Base-by-base conservation (phyloP, 2,329 filamentous ascomycete species). In the Fonsecaea monophora region DNA sequence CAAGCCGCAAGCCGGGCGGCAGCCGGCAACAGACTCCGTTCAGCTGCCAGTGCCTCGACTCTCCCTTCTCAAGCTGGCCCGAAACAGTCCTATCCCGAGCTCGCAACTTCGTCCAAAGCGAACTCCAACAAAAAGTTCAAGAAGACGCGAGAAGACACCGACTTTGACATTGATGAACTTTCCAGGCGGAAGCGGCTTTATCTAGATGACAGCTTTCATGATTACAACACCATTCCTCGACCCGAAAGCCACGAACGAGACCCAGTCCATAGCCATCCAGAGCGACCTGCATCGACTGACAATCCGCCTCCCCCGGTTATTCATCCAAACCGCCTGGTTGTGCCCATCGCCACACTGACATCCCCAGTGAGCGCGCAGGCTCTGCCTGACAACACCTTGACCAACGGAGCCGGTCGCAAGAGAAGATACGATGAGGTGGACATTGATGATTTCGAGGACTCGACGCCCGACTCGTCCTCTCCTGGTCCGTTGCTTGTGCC, bases 361-460 rank as follows among this genome's bases (percentile, higher is more conserved):
- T 70, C 75, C 35, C 73, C 75, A 10, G 68, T 72, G 59, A 73
- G 70, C 53, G 65, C 71, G 64, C 75, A 73, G 65, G 75, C 71
- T 63, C 65, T 76, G 69, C 75, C 72, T 70, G 80, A 82, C 35
- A 81, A 82, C 64, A 80, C 82, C 9, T 38, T 72, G 30, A 63
- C 70, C 30, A 74, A 76, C 62, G 73, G 74, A 30, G 64, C 55
- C n/a, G 55, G 57, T 34, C 67, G 66, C 53, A 74, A 71, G 64
- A 70, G 68, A 54, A 45, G 45, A 37, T 70, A 68, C 61, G 72
- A 75, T 70, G 74, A 76, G 45, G 65, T 65, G 54, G 64, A 67
- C 13, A 59, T 67, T 32, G 69, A 72, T n/a, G 73, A 74, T 13
- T 21, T 68, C 18, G 72, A 75, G n/a, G 66, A 70, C 57, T 58